Evolutionary conservation across 257 asterid genomes (phyloP).

Genomic region (Lantana camara): DNA sequence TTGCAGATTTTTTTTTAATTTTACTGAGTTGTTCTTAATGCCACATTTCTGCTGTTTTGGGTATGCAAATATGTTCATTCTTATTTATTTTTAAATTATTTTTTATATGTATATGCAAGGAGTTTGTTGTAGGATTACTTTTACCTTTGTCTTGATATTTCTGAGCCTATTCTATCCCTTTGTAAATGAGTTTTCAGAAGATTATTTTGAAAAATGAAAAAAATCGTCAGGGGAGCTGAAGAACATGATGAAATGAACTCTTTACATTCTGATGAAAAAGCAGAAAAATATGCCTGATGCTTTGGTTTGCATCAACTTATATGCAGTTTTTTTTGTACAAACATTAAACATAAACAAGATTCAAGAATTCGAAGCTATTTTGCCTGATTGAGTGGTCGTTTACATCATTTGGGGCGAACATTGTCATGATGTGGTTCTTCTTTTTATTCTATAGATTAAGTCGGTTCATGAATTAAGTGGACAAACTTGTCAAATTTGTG

Average conservation of each 20-base stretch:
- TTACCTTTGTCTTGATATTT: neutral
- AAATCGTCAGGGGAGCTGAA: no score
- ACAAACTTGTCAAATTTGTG: slow-evolving; percentile 75
- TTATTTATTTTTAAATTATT: neutral
- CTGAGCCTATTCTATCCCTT: neutral
- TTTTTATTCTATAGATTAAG: slow-evolving; percentile 50
- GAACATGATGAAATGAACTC: neutral
- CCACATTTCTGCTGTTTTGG: neutral
- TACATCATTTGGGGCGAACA: neutral
- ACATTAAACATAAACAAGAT: neutral
- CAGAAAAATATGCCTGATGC: neutral
- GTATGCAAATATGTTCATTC: neutral
- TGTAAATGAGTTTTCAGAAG: no score
- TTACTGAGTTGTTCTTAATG: neutral
- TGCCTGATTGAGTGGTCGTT: slow-evolving; percentile 10
- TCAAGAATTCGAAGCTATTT: neutral
- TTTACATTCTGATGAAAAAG: slow-evolving; percentile 3
- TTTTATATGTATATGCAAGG: neutral
- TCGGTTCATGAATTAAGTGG: slow-evolving; percentile 73
- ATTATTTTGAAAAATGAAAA: no score
- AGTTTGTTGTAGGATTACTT: neutral
- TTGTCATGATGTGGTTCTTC: slow-evolving; percentile 8
- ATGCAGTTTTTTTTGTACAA: neutral
- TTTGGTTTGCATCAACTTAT: neutral
- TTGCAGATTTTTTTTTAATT: slow-evolving; percentile 1